Conservation (phyloP, 2,329 filamentous ascomycete genomes). For the Coleophoma eucalyptorum region DNA sequence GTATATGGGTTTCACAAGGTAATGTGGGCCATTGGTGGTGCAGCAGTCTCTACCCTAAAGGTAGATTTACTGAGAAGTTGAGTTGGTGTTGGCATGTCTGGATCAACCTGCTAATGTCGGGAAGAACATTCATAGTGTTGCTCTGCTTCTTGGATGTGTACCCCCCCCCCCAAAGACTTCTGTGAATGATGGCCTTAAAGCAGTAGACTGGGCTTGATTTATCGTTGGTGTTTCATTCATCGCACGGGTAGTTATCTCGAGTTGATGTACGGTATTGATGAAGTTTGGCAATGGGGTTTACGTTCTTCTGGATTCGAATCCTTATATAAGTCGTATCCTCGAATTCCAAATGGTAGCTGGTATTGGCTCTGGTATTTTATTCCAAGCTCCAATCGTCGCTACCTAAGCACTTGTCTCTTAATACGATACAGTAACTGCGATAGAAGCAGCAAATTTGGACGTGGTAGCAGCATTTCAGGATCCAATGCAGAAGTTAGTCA, state of each 20-base stretch:
- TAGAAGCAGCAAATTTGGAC: conserved; percentile 14
- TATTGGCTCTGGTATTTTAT: conserved; percentile 63
- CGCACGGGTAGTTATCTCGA: conserved; percentile 62
- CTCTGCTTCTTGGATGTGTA: conserved; percentile 58
- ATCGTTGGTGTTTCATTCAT: conserved; percentile 43
- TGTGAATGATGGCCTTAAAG: conserved; percentile 51
- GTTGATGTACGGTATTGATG: conserved; percentile 53
- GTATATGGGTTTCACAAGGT: conserved; percentile 61
- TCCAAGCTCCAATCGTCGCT: conserved; percentile 65
- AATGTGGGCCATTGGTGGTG: conserved; percentile 62
- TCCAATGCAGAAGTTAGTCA: not conserved
- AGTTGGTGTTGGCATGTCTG: conserved; percentile 33
- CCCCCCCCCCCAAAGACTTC: conserved; percentile 58
- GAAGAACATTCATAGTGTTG: conserved; percentile 51
- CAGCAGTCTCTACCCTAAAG: conserved; percentile 58
- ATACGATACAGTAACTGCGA: conserved; percentile 63
- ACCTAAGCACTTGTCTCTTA: conserved; percentile 59
- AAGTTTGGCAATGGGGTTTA: conserved; percentile 62
- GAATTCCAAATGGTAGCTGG: conserved; percentile 61
- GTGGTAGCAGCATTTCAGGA: conserved; percentile 30
- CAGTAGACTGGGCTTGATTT: conserved; percentile 51
- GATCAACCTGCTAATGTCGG: conserved; percentile 40
- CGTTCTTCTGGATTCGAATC: conserved; percentile 54
- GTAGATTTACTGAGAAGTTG: conserved; percentile 48
- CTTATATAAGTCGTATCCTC: conserved; percentile 52